A percentile compares a stretch with the other conserved stretches of the same genome.
Conservation (phyloP, 2,329 filamentous ascomycete species). For the Cladosporium sp. region DNA sequence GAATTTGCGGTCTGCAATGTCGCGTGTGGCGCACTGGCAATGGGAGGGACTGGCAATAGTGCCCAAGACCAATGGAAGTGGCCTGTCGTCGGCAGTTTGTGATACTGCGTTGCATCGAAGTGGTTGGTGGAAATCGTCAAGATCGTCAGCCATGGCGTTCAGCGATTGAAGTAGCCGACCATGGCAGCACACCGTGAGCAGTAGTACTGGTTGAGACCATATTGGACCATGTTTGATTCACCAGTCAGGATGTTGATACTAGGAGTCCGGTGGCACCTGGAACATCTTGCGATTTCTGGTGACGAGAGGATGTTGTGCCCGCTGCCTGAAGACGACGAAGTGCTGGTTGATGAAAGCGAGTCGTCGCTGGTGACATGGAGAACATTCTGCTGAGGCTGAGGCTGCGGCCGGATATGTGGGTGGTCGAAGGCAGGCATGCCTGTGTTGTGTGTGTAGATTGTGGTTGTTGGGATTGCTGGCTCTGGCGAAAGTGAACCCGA, state of each 20-base stretch:
- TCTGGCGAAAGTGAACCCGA: neutral
- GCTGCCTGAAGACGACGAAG: slow-evolving; percentile 18
- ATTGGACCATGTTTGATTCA: slow-evolving; percentile 34
- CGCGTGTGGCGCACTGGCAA: too few species aligned
- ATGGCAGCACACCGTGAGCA: slow-evolving; percentile 33
- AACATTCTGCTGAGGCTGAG: slow-evolving; percentile 30
- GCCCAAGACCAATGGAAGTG: slow-evolving; percentile 1
- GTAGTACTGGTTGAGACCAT: slow-evolving; percentile 36
- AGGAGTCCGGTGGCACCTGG: slow-evolving; percentile 32
- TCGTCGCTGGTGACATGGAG: slow-evolving; percentile 30
- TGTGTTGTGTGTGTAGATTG: neutral
- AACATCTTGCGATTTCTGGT: slow-evolving; percentile 30
- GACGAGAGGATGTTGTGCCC: slow-evolving; percentile 18
- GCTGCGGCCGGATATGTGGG: slow-evolving; percentile 22
- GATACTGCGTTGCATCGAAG: neutral
- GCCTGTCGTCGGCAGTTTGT: neutral
- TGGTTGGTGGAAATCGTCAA: neutral
- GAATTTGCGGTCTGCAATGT: too few species aligned
- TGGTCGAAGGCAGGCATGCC: slow-evolving; percentile 6
- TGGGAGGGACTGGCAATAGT: neutral
- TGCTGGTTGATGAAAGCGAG: slow-evolving; percentile 19
- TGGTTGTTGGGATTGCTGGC: neutral
- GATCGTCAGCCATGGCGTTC: slow-evolving; percentile 10
- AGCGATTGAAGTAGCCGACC: slow-evolving; percentile 31
- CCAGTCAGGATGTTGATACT: slow-evolving; percentile 31